Evolutionary conservation across 192 early-diverging fungal genomes (phyloP).

Genomic region (Coemansia sp.): DNA sequence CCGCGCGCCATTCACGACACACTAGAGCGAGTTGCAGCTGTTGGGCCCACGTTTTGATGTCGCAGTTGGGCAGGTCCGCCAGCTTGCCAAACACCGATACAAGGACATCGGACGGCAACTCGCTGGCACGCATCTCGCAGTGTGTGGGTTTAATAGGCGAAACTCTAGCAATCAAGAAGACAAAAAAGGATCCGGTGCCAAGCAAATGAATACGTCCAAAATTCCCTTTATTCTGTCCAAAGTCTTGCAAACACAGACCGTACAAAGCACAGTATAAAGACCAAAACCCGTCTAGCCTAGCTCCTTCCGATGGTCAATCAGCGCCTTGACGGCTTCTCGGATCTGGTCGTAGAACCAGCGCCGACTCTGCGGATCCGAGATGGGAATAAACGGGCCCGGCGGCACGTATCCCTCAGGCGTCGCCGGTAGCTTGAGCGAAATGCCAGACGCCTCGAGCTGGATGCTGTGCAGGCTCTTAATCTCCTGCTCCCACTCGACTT

Average conservation of each 20-base stretch:
- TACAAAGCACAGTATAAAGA: no score
- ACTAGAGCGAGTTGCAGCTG: background rate
- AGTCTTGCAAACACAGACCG: no score
- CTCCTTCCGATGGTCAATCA: conserved; percentile 42
- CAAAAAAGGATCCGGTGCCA: no score
- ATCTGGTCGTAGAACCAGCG: conserved; percentile 69
- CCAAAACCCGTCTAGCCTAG: conserved; percentile 16
- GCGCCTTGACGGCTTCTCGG: conserved; percentile 60
- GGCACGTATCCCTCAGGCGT: conserved; percentile 50
- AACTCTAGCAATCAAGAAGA: no score
- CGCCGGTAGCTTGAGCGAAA: conserved; percentile 63
- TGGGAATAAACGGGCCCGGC: conserved; percentile 64
- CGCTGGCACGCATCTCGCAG: no score
- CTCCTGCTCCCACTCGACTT: conserved; percentile 81
- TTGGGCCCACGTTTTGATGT: no score
- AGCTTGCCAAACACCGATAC: no score
- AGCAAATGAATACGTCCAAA: no score
- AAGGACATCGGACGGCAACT: no score
- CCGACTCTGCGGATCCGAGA: conserved; percentile 60
- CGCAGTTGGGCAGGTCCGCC: no score
- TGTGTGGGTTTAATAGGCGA: no score
- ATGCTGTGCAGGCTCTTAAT: conserved; percentile 68
- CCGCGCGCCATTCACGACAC: background rate
- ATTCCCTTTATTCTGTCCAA: no score
- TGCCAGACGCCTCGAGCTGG: conserved; percentile 65